A percentile compares a stretch with the other conserved stretches of the same genome.
phyloP scores from a whole-genome alignment of 805 yeast species.

The Priceomyces haplophilus region DNA sequence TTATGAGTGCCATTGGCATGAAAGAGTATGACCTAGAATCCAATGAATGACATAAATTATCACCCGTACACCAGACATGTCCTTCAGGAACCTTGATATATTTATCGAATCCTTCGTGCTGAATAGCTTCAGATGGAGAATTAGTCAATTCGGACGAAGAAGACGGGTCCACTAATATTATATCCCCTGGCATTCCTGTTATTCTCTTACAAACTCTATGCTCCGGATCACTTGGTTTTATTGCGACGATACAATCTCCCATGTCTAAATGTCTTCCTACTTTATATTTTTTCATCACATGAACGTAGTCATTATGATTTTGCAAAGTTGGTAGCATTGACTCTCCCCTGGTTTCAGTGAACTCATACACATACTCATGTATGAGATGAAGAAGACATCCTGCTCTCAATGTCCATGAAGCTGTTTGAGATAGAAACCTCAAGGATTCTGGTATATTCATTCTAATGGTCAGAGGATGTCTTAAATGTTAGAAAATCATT shows the following conservation, averaged over 20 bases:
- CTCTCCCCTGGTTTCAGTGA: constrained; percentile 84
- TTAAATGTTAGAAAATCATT: neutral
- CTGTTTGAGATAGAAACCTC: constrained; percentile 29
- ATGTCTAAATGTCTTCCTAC: constrained; percentile 63
- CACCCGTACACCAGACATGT: constrained; percentile 97
- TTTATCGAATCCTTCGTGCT: constrained; percentile 45
- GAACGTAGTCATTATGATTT: constrained; percentile 72
- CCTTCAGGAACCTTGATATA: constrained; percentile 85
- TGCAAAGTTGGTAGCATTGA: constrained; percentile 92
- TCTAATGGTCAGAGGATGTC: neutral
- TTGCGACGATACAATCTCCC: constrained; percentile 87
- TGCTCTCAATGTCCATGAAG: constrained; percentile 55
- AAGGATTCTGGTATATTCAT: constrained; percentile 19
- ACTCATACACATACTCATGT: constrained; percentile 65
- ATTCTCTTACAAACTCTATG: constrained; percentile 89
- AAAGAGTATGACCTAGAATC: constrained; percentile 89
- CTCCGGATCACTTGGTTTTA: constrained; percentile 84
- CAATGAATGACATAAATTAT: constrained; percentile 78
- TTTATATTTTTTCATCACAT: constrained; percentile 61
- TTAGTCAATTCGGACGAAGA: constrained; percentile 44
- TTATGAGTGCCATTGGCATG: constrained; percentile 83
- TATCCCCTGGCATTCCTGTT: constrained; percentile 95
- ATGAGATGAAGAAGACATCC: constrained; percentile 67
- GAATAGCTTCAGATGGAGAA: constrained; percentile 20
- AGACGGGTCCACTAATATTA: constrained; percentile 77